A percentile compares a stretch with the other conserved stretches of the same genome.
Evolutionary conservation across 257 asterid species (phyloP).

Genomic region (Solanum sitiens): DNA sequence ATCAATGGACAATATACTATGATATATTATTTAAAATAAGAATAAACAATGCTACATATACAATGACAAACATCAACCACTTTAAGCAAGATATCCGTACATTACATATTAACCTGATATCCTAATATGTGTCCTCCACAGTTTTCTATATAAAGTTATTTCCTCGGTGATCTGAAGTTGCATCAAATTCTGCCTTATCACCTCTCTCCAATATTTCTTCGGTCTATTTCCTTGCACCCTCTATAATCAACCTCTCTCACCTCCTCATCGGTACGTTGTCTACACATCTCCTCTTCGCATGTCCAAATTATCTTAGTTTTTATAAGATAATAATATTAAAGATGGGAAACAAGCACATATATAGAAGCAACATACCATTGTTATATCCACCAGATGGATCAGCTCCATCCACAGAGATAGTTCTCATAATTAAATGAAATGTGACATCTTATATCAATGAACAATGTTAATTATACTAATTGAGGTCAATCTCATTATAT

Average conservation of each 20-base stretch:
- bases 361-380: constrained; percentile 15
- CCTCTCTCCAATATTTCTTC: background rate
- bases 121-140: background rate
- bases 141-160: background rate
- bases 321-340: background rate
- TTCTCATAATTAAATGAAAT: background rate
- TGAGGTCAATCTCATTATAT: background rate
- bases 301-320: background rate
- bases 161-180: background rate
- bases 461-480: background rate
- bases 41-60: background rate
- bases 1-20: background rate
- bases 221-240: background rate
- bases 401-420: constrained; percentile 47
- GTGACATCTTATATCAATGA: background rate
- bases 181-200: too few species aligned
- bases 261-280: background rate
- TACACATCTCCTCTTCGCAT: background rate
- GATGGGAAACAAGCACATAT: background rate
- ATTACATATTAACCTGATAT: background rate
- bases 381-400: constrained; percentile 46
- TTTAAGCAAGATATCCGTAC: background rate
- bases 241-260: background rate
- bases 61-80: background rate
- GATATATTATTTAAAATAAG: background rate